These are phyloP conservation scores for Fusarium tjaetaba DNA, from an alignment of 2,329 filamentous ascomycete genomes.

Conservation along the genomic window DNA sequence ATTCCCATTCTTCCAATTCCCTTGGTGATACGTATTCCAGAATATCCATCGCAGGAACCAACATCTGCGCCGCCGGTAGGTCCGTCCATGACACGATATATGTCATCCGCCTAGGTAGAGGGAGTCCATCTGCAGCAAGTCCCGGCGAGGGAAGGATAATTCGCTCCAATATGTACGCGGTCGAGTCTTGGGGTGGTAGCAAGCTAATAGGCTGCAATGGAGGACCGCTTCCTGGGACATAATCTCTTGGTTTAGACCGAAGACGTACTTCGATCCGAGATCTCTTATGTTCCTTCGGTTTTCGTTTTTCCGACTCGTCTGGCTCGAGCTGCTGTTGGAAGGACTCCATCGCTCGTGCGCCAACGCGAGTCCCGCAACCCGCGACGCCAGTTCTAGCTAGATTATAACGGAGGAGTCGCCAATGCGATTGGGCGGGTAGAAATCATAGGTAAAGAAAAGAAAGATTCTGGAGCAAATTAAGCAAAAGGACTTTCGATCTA, in stretches of 20 bases:
- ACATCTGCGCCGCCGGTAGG: constrained; percentile 57
- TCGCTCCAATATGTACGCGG: constrained; percentile 67
- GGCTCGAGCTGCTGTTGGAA: constrained; percentile 11
- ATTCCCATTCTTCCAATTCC: constrained; percentile 67
- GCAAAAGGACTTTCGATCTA: neutral
- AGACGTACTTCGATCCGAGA: constrained; percentile 34
- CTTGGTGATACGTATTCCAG: constrained; percentile 68
- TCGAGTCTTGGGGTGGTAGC: constrained; percentile 59
- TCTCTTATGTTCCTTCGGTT: constrained; percentile 7
- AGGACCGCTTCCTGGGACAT: constrained; percentile 60
- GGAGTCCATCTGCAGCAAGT: constrained; percentile 48
- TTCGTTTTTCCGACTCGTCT: constrained; percentile 18
- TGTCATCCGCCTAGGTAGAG: constrained; percentile 56
- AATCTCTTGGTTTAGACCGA: constrained; percentile 43
- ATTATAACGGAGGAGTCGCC: neutral
- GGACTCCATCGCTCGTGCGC: constrained; percentile 35
- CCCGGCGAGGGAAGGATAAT: constrained; percentile 56
- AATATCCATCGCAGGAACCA: constrained; percentile 59
- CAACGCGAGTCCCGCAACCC: constrained; percentile 13
- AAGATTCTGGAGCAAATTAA: fast-evolving
- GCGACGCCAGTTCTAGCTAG: neutral
- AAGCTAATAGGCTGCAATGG: constrained; percentile 59
- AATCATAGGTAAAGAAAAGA: neutral
- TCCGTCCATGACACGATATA: constrained; percentile 67
- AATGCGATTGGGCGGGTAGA: neutral